Evolutionary conservation across 345 rosid species (phyloP), one percentile per base, ranked within the genome.

Genomic region (Theobroma cacao): DNA sequence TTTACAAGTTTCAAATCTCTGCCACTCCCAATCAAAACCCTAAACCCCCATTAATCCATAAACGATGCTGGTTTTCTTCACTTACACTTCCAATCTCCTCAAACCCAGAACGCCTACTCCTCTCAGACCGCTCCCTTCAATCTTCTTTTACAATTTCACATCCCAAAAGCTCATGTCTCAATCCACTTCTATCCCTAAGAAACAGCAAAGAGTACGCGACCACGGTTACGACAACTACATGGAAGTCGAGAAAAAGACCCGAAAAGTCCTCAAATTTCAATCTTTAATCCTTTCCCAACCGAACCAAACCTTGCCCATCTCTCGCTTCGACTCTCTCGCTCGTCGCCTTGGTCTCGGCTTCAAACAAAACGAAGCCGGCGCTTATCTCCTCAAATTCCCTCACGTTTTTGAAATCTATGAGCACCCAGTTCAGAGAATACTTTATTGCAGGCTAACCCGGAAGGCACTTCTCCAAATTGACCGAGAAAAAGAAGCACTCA

Each of bases 201-300:
- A 93, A 30, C 95, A 90, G 68, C 84, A 78, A 3, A 81, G 98
- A 63, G 90, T 94, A 17, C 95, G 98, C 74, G 98, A 97, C 81
- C 98, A 93, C 48, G 98, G 92, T 83, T 97, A 63, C 86, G 99
- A 97, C 88, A 86, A 93, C 82, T 97, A 91, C 94, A 94, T 97
- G 98, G 99, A 94, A 83, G 77, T 94, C 76, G 95, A 90, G 89
- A 94, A 94, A 75, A 94, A 94, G 75, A 87, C 83, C 52, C 93
- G 98, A 7, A 91, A 89, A 77, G 93, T 94, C 77, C 65, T 92
- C n/a, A 94, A 91, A 69, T 90, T 96, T 79, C 95, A 91, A 50
- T 79, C 89, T 50, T 30, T 94, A 8, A 90, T 96, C 30, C 91
- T 92, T 74, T 90, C 94, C 33, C 98, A 91, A 11, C 85, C 79